Percentiles rank a stretch among this genome's conserved stretches.
Evolutionary conservation across 2,329 filamentous ascomycete genomes (phyloP).

Genomic region (Fusarium ambrosium): DNA sequence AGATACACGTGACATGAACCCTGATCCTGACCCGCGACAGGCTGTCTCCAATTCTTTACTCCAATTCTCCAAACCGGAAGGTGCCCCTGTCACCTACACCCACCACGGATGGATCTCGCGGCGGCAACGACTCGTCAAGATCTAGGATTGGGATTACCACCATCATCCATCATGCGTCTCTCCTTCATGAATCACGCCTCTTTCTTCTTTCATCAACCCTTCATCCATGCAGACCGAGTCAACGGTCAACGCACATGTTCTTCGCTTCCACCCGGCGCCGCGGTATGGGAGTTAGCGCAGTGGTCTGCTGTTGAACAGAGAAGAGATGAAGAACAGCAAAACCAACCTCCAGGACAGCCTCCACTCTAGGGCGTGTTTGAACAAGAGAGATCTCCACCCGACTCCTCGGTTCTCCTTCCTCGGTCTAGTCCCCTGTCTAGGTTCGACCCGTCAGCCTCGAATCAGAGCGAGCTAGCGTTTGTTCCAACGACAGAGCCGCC

Average conservation of each 20-base stretch:
- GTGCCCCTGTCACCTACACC: background rate
- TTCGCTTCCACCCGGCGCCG: background rate
- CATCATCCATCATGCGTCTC: background rate
- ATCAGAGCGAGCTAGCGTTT: constrained; percentile 12
- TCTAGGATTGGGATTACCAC: background rate
- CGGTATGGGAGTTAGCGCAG: constrained; percentile 14
- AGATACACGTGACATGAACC: constrained; percentile 5
- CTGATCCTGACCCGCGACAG: background rate
- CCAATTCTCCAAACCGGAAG: background rate
- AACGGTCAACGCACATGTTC: constrained; percentile 12
- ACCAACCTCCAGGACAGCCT: constrained; percentile 6
- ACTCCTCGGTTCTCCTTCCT: constrained; percentile 27
- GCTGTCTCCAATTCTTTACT: background rate
- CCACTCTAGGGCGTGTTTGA: constrained; percentile 19
- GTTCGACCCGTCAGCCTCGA: constrained; percentile 41
- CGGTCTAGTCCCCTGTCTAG: constrained; percentile 25
- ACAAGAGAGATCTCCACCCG: constrained; percentile 7
- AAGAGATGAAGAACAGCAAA: background rate
- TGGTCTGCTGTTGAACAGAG: background rate
- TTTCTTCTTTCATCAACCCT: background rate
- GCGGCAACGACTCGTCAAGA: constrained; percentile 3
- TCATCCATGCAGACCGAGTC: constrained; percentile 5
- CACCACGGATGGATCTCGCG: constrained; percentile 7
- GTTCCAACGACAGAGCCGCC: constrained; percentile 21
- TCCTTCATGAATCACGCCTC: constrained; percentile 1